Percentiles rank a stretch among this genome's conserved stretches.
Conservation (phyloP, 2,329 filamentous ascomycete species). For the Claviceps arundinis region DNA sequence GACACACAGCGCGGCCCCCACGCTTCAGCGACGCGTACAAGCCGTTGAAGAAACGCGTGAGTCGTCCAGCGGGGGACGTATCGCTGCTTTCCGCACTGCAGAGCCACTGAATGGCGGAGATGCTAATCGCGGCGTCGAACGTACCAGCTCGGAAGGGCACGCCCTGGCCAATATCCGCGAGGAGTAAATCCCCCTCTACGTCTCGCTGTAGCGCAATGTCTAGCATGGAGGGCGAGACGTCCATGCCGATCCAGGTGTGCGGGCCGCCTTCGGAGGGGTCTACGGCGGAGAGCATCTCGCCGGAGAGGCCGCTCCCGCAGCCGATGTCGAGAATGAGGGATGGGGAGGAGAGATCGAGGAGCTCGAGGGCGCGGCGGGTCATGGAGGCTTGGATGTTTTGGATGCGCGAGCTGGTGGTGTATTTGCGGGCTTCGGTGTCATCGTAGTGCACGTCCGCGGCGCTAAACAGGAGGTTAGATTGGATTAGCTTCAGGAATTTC, state of each 20-base stretch:
- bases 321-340: conserved; percentile 93
- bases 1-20: conserved; percentile 82
- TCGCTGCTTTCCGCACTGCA: conserved; percentile 90
- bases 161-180: conserved; percentile 91
- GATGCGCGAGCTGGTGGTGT: conserved; percentile 91
- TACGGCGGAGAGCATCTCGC: conserved; percentile 77
- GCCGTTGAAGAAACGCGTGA: conserved; percentile 83
- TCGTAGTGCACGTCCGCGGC: conserved; percentile 97
- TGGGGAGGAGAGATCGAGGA: conserved; percentile 66
- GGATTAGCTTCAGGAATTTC: no score
- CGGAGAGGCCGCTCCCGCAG: conserved; percentile 86
- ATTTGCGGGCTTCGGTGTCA: conserved; percentile 89
- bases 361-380: conserved; percentile 84
- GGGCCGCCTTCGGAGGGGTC: conserved; percentile 61
- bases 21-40: conserved; percentile 73
- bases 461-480: conserved; percentile 27
- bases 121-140: conserved; percentile 91
- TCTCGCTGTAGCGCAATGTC: conserved; percentile 84
- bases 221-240: conserved; percentile 92
- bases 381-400: conserved; percentile 90
- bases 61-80: conserved; percentile 62
- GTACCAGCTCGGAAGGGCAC: conserved; percentile 83
- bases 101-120: conserved; percentile 95
- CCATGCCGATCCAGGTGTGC: conserved; percentile 95
- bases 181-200: conserved; percentile 83